Evolutionary conservation across 371 early-diverging fungal genomes (phyloP), one percentile per base, ranked within the genome.

Genomic region (Lichtheimia hyalospora): DNA sequence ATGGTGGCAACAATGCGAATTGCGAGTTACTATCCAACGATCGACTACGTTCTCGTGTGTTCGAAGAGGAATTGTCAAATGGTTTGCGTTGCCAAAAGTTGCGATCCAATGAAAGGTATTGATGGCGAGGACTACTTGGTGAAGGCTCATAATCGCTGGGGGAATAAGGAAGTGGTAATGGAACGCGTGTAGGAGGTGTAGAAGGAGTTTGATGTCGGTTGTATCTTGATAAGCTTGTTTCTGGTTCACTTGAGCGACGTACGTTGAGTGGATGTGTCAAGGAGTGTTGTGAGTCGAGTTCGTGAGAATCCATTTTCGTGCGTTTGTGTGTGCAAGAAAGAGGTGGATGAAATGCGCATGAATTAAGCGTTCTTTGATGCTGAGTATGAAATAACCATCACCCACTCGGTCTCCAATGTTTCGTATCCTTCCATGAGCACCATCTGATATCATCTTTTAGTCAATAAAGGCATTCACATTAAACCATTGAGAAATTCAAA

Each of bases 131-230:
- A 53, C 77, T 74, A 5, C 73, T 64, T 25, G 75, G 73, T 1
- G 71, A 70, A 18, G 74, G 70, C 34, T 58, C 46, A 21, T 71
- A 77, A 52, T 81, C 82, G 15, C 77, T 76, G 0, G 71, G 69
- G 20, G 73, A 67, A 25, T 81, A 74, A 25, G 75, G 71, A 25
- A 83, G 67, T 3, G 83, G 82, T 8, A 82, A 56, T 4, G 85
- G 82, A 48, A 84, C 58, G 10, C 58, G 48, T 18, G 58, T 0
- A 55, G 24, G 34, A 0, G 34, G 34, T 10, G 21, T 21, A 46
- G 46, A 46, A 46, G 46, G 18, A 46, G 46, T n/a, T 16, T 18
- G n/a, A 14, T 21, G 52, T 7, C 24, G 16, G 28, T 49, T 52
- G 3, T 42, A 34, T 18, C 52, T 42, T 15, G 39, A 39, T 8